These are phyloP conservation scores for Papiliotrema nemorosa DNA, from an alignment of 1,284 basidiomycete genomes.

Conservation along the genomic window DNA sequence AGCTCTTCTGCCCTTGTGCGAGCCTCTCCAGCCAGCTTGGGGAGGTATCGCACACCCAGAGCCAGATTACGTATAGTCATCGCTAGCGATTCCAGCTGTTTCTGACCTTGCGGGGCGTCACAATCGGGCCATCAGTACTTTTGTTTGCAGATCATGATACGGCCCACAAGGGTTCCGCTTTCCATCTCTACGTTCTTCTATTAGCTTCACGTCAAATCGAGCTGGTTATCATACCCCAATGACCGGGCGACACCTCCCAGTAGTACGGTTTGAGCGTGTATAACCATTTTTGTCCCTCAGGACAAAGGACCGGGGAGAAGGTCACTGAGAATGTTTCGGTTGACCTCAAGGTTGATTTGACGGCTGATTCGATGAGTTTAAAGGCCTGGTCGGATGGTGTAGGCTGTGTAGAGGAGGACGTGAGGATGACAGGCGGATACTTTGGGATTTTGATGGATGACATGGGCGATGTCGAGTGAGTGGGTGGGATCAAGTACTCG, in stretches of 20 bases:
- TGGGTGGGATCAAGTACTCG: no score
- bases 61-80: conserved; percentile 20
- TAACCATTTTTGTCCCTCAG: conserved; percentile 27
- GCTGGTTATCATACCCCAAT: conserved; percentile 24
- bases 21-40: conserved; percentile 3
- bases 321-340: conserved; percentile 25
- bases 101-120: conserved; percentile 28
- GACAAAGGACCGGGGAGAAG: conserved; percentile 18
- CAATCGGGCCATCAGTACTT: conserved; percentile 12
- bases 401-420: conserved; percentile 7
- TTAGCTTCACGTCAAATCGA: background rate
- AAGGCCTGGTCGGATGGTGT: background rate
- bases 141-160: background rate
- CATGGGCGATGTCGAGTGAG: no score
- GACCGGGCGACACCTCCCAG: conserved; percentile 23
- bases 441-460: conserved; percentile 6
- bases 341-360: no score
- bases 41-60: conserved; percentile 13
- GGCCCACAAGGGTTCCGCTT: conserved; percentile 33
- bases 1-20: conserved; percentile 13
- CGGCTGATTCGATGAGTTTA: background rate
- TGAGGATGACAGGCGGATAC: conserved; percentile 18
- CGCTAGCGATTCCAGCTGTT: conserved; percentile 23
- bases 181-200: conserved; percentile 30
- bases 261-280: conserved; percentile 35